These are phyloP conservation scores for Artomyces pyxidatus DNA, from an alignment of 768 basidiomycete genomes.

Conservation along the genomic window DNA sequence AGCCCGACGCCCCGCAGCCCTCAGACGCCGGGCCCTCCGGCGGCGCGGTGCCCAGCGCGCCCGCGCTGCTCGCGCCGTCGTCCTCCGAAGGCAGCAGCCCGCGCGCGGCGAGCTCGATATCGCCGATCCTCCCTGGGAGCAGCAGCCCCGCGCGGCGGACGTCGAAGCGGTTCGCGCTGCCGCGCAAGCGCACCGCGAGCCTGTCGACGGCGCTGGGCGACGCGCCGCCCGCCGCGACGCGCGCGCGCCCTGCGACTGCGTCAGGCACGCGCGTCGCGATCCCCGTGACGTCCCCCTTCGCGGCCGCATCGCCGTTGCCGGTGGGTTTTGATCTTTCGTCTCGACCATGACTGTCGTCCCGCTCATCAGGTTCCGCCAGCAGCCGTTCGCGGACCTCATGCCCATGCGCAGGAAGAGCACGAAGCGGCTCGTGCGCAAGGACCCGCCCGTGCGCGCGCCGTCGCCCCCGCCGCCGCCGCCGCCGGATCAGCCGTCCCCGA, in stretches of 20 bases:
- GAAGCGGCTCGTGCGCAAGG: slow-evolving; percentile 8
- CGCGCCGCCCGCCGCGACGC: neutral
- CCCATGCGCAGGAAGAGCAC: slow-evolving; percentile 10
- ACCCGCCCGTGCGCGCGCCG: neutral
- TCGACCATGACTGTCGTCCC: neutral
- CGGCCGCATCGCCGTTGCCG: slow-evolving; percentile 3
- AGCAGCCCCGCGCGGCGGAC: neutral
- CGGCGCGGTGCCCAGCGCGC: neutral
- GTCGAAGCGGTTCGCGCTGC: neutral
- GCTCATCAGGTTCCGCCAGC: neutral
- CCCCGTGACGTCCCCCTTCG: slow-evolving; percentile 3
- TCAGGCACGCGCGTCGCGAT: neutral
- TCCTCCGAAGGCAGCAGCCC: too few species aligned
- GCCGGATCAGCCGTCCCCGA: slow-evolving; percentile 37
- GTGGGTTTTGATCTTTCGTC: slow-evolving; percentile 1
- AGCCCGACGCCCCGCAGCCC: neutral
- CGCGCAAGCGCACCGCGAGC: slow-evolving; percentile 8
- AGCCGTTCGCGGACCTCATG: slow-evolving; percentile 14
- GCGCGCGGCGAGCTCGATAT: too few species aligned
- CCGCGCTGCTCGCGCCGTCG: too few species aligned
- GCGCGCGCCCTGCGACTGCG: neutral
- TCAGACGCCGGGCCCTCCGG: neutral
- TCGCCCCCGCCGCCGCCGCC: neutral
- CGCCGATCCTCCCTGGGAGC: too few species aligned
- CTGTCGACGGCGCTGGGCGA: slow-evolving; percentile 1